Conservation (phyloP, 1,284 basidiomycete genomes). For the Schizophyllum commune region DNA sequence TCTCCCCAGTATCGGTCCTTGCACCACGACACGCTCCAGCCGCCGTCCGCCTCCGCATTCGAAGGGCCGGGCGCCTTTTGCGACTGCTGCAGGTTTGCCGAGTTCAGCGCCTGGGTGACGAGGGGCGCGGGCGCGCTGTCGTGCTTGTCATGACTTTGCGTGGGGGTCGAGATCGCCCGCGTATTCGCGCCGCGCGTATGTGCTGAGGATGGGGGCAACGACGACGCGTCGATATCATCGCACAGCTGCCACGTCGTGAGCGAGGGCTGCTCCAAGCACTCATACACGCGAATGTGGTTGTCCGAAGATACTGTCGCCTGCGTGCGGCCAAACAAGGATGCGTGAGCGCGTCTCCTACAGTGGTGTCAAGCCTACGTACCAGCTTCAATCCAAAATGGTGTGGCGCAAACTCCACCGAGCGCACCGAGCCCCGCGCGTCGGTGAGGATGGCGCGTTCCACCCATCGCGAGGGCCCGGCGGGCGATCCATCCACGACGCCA, state of each 20-base stretch:
- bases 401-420: slow-evolving; percentile 80
- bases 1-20: slow-evolving; percentile 93
- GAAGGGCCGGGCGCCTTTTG: slow-evolving; percentile 26
- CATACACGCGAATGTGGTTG: slow-evolving; percentile 80
- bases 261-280: slow-evolving; percentile 80
- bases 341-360: not conserved
- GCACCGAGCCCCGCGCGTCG: slow-evolving; percentile 79
- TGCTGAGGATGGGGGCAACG: slow-evolving; percentile 39
- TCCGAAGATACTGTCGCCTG: slow-evolving; percentile 86
- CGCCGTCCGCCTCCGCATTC: slow-evolving; percentile 76
- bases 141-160: slow-evolving; percentile 47
- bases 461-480: slow-evolving; percentile 45
- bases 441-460: slow-evolving; percentile 66
- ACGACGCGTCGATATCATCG: slow-evolving; percentile 72
- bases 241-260: slow-evolving; percentile 73
- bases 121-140: slow-evolving; percentile 52
- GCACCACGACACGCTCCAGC: slow-evolving; percentile 91
- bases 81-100: slow-evolving; percentile 39
- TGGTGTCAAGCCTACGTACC: slow-evolving; percentile 34
- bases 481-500: slow-evolving; percentile 16
- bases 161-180: slow-evolving; percentile 57
- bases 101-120: slow-evolving; percentile 51
- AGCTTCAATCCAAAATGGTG: slow-evolving; percentile 82
- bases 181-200: slow-evolving; percentile 33
- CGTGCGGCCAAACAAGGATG: not conserved